Evolutionary conservation across 73 alveolate species (phyloP).

Genomic region (Paramecium sexaurelia): DNA sequence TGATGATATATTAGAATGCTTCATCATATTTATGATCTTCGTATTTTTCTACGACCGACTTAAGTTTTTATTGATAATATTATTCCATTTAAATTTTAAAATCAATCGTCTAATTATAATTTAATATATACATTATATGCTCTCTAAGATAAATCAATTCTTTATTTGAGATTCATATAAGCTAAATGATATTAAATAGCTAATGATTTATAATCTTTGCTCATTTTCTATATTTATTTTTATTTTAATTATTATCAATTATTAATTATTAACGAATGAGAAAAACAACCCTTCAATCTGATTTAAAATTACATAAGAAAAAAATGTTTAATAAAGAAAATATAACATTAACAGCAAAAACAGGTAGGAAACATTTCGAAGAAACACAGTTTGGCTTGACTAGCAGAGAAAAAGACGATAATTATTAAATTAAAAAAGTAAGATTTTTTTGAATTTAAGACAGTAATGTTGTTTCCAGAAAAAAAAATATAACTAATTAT

Average conservation of each 20-base stretch:
- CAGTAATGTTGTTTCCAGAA: not conserved
- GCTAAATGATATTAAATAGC: conserved; percentile 23
- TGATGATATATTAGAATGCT: not conserved
- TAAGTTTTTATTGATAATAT: not conserved
- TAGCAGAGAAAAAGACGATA: not conserved
- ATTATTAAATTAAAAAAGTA: not conserved
- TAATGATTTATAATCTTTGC: not conserved
- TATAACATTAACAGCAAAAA: not conserved
- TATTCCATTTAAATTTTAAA: not conserved
- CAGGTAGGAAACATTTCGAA: conserved; percentile 10
- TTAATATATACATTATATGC: not conserved
- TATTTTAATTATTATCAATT: not conserved
- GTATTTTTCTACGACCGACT: conserved; percentile 16
- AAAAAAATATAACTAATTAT: not conserved
- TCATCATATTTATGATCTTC: conserved; percentile 38
- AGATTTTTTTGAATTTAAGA: not conserved
- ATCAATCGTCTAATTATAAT: not conserved
- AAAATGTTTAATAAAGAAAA: conserved; percentile 32
- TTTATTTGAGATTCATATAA: not conserved
- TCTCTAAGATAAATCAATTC: conserved; percentile 24
- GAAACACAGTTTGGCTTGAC: not conserved
- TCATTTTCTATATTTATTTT: not conserved
- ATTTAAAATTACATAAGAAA: not conserved
- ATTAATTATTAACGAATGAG: conserved; percentile 1
- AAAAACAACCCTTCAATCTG: not conserved